These are phyloP conservation scores for Fusarium compactum DNA, from an alignment of 2,329 filamentous ascomycete genomes.

Conservation along the genomic window DNA sequence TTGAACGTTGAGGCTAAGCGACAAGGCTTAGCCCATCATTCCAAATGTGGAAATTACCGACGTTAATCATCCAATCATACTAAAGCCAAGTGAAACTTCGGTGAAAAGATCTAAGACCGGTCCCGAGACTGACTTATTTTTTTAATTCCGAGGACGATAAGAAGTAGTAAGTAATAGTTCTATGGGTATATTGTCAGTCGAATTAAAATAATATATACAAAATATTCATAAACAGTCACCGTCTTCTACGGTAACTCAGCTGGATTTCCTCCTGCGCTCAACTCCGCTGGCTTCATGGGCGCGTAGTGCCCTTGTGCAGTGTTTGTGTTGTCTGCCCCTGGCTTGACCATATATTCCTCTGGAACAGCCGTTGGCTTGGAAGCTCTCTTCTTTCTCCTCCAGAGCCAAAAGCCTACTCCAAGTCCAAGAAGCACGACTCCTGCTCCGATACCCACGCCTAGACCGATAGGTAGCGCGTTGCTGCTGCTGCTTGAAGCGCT, in stretches of 20 bases:
- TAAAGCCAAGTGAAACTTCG: neutral
- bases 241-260: neutral
- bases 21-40: neutral
- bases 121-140: neutral
- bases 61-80: neutral
- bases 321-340: neutral
- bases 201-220: conserved; percentile 3
- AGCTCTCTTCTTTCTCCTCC: neutral
- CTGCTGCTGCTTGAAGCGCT: neutral
- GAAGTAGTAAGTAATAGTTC: neutral
- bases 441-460: neutral
- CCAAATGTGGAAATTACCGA: neutral
- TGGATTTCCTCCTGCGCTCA: neutral
- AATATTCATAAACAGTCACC: neutral
- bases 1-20: neutral
- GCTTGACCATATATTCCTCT: neutral
- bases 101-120: neutral
- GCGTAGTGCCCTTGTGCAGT: neutral
- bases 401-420: neutral
- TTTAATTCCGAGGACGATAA: neutral
- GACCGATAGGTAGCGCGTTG: neutral
- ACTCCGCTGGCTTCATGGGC: neutral
- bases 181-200: neutral
- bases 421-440: neutral
- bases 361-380: rapidly evolving